phyloP scores from a whole-genome alignment of 208 protist species.

The Trypanosoma brucei region DNA sequence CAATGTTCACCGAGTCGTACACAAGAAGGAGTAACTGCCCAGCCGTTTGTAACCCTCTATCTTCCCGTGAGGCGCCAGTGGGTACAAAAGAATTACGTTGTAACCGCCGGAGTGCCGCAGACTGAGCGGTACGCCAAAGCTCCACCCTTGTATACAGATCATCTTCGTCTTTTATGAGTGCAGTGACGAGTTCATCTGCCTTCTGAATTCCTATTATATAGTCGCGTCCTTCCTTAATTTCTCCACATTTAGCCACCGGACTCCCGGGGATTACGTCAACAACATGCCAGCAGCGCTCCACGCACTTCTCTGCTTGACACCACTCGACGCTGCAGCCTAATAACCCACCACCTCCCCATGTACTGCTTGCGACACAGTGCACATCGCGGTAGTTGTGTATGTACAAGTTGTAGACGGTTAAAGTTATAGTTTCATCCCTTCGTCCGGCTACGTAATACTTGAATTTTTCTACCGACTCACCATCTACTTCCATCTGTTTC shows the following conservation, averaged over 20 bases:
- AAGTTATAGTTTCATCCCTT: slow-evolving; percentile 31
- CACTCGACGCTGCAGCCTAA: slow-evolving; percentile 88
- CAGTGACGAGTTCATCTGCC: slow-evolving; percentile 47
- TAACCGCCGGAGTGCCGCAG: slow-evolving; percentile 26
- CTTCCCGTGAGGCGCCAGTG: background rate
- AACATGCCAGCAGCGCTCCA: slow-evolving; percentile 56
- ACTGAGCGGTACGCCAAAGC: slow-evolving; percentile 52
- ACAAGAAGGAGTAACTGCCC: slow-evolving; percentile 63
- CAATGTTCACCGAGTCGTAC: slow-evolving; percentile 68
- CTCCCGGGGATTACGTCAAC: slow-evolving; percentile 51
- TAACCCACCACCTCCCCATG: slow-evolving; percentile 51
- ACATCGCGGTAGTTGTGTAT: slow-evolving; percentile 60
- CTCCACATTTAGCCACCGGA: slow-evolving; percentile 39
- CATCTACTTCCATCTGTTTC: slow-evolving; percentile 17
- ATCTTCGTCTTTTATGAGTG: slow-evolving; percentile 51
- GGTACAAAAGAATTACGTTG: slow-evolving; percentile 9
- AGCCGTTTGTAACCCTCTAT: slow-evolving; percentile 9
- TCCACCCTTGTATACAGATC: slow-evolving; percentile 68
- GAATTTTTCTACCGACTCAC: slow-evolving; percentile 41
- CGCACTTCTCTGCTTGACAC: slow-evolving; percentile 25
- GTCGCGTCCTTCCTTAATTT: slow-evolving; percentile 49
- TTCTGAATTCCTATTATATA: slow-evolving; percentile 88
- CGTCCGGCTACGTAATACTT: slow-evolving; percentile 42
- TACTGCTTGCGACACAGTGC: slow-evolving; percentile 19
- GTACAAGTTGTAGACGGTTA: slow-evolving; percentile 71